Evolutionary conservation across 257 asterid species (phyloP).

Genomic region (Gynochthodes officinalis): DNA sequence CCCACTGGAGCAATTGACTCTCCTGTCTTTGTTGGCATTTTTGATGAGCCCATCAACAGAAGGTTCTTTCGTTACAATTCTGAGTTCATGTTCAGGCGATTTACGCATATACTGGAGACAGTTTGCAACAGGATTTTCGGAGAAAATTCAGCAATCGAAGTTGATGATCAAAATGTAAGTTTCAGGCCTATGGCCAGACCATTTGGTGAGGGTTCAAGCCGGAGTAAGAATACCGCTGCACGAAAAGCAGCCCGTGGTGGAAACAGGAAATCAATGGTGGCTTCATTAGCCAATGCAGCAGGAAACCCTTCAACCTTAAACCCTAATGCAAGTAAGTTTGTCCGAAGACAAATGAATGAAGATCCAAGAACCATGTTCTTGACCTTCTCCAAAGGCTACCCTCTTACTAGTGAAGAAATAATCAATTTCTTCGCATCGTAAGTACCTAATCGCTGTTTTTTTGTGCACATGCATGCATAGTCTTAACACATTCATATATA

Average conservation of each 20-base stretch:
- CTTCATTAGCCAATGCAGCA: neutral
- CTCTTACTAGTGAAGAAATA: constrained; percentile 14
- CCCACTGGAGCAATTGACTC: neutral
- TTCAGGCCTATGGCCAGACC: neutral
- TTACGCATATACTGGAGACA: constrained; percentile 16
- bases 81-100: constrained; percentile 15
- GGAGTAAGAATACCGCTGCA: neutral
- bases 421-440: constrained; percentile 18
- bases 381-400: constrained; percentile 17
- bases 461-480: neutral
- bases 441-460: too few species aligned
- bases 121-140: constrained; percentile 17
- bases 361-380: constrained; percentile 22
- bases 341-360: constrained; percentile 1
- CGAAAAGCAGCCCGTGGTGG: neutral
- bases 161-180: neutral
- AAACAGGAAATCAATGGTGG: neutral
- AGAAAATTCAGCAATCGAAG: constrained; percentile 17
- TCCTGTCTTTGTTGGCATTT: neutral
- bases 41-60: constrained; percentile 13
- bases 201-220: neutral
- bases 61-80: constrained; percentile 16
- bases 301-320: constrained; percentile 6
- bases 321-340: constrained; percentile 15
- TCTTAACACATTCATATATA: neutral